A percentile compares a stretch with the other conserved stretches of the same genome.
phyloP scores from a whole-genome alignment of 2,329 filamentous ascomycete genomes.

The Elsinoe australis region DNA sequence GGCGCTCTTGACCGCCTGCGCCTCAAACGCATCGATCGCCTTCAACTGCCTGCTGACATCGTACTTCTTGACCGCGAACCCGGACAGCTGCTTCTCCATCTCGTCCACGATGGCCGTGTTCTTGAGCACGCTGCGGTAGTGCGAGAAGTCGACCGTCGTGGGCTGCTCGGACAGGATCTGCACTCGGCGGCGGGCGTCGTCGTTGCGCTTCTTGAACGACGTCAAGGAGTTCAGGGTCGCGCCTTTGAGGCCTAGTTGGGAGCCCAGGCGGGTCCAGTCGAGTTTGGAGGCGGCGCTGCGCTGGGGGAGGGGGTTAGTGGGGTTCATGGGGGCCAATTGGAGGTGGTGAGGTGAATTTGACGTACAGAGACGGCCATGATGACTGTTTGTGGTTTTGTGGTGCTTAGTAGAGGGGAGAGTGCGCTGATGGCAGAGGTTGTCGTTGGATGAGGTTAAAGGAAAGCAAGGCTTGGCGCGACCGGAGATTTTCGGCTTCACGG shows the following conservation, averaged over 20 bases:
- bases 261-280: slow-evolving; percentile 94
- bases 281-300: slow-evolving; percentile 98
- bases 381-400: slow-evolving; percentile 43
- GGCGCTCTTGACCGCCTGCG: slow-evolving; percentile 92
- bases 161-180: slow-evolving; percentile 74
- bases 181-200: slow-evolving; percentile 93
- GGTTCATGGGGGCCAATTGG: not conserved
- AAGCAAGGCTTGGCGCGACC: slow-evolving; percentile 14
- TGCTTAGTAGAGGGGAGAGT: slow-evolving; percentile 33
- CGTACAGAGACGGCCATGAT: slow-evolving; percentile 62
- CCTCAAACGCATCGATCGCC: slow-evolving; percentile 96
- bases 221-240: slow-evolving; percentile 86
- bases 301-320: slow-evolving; percentile 42
- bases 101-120: slow-evolving; percentile 93
- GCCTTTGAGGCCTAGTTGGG: slow-evolving; percentile 91
- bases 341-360: slow-evolving; percentile 26
- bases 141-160: slow-evolving; percentile 80
- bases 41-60: slow-evolving; percentile 91
- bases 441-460: slow-evolving; percentile 18
- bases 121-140: slow-evolving; percentile 89
- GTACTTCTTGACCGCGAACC: slow-evolving; percentile 88
- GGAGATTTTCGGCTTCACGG: slow-evolving; percentile 8
- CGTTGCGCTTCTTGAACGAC: slow-evolving; percentile 99
- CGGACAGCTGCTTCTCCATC: slow-evolving; percentile 90
- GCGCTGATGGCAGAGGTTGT: slow-evolving; percentile 20